Evolutionary conservation across 2,329 filamentous ascomycete genomes (phyloP), one percentile per base, ranked within the genome.

Genomic region (Aspergillus uvarum): DNA sequence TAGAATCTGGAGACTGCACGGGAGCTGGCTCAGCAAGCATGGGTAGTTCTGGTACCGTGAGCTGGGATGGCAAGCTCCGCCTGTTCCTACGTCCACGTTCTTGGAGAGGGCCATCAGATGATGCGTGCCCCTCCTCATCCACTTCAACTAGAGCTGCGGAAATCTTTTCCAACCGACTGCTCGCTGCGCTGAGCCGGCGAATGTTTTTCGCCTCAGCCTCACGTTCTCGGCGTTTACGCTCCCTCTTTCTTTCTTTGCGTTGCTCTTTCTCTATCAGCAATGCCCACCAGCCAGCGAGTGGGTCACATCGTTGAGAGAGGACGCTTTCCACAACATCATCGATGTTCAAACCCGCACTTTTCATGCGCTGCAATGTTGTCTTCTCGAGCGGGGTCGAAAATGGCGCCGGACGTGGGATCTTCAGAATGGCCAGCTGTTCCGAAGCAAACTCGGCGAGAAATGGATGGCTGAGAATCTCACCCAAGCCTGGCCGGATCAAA

Each of bases 321-420:
- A 99, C 95, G 68, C 95, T 96, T 73, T 98, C 94, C 64, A 98
- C 94, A 7, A 99, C 91, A 62, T 89, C 85, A 72, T 99, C 95
- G 60, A 96, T 95, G 70, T 98, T 91, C 24, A 98, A 92, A 0
- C 95, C 95, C 5, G 95, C 92, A 65, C 90, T 91, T 60, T 91
- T 89, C 93, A 99, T 97, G 24, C 95, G 86, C 63, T 96, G 88
- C 26, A 99, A 76, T 0, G 92, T 96, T 51, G 96, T 92, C 74
- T 95, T 96, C 72, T 99, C 95, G 31, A 98, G 72, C 1, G 88
- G 79, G 0, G 93, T 97, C 1, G 91, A 87, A 70, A 99, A 99
- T 0, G 92, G 90, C 0, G 91, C 82, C 0, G 90, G 88, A 54
- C 90, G 89, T 64, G 92, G 88, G 35, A 95, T 77, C 70, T 94